Conservation (phyloP, 352 stramenopile species). For the Aphanomyces stellatus region DNA sequence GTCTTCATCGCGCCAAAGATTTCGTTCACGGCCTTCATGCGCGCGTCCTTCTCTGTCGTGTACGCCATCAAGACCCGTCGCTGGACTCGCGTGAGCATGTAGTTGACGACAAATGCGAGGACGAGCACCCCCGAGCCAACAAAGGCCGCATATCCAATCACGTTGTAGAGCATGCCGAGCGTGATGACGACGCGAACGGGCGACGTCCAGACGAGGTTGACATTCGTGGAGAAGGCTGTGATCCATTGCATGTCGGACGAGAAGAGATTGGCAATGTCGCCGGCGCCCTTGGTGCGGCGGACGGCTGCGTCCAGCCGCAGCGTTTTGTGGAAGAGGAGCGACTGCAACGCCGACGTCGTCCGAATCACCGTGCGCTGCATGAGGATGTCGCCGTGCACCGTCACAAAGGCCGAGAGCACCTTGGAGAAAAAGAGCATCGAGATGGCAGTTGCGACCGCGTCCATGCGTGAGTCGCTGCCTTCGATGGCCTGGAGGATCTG, state of each 20-base stretch:
- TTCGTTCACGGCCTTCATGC: neutral
- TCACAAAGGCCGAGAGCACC: neutral
- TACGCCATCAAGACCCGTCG: neutral
- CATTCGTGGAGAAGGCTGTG: neutral
- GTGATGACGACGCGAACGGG: neutral
- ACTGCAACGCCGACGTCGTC: constrained; percentile 23
- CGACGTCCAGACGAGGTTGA: neutral
- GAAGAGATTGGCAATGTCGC: constrained; percentile 5
- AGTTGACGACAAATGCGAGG: neutral
- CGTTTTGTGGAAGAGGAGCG: constrained; percentile 16
- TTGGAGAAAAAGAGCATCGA: constrained; percentile 8
- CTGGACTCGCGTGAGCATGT: neutral
- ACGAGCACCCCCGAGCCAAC: constrained; percentile 29
- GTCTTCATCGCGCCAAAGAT: constrained; percentile 10
- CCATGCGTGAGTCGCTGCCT: neutral
- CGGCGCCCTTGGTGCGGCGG: neutral
- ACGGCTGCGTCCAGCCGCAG: neutral
- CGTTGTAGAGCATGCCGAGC: constrained; percentile 10
- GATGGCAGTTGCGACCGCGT: neutral
- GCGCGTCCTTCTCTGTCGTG: neutral
- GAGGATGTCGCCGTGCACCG: constrained; percentile 28
- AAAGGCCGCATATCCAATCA: neutral
- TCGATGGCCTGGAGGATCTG: constrained; percentile 1
- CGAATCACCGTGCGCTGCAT: constrained; percentile 49
- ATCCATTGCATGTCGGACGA: constrained; percentile 13